Evolutionary conservation across 345 rosid species (phyloP).

Genomic region (Eucalyptus regnans): DNA sequence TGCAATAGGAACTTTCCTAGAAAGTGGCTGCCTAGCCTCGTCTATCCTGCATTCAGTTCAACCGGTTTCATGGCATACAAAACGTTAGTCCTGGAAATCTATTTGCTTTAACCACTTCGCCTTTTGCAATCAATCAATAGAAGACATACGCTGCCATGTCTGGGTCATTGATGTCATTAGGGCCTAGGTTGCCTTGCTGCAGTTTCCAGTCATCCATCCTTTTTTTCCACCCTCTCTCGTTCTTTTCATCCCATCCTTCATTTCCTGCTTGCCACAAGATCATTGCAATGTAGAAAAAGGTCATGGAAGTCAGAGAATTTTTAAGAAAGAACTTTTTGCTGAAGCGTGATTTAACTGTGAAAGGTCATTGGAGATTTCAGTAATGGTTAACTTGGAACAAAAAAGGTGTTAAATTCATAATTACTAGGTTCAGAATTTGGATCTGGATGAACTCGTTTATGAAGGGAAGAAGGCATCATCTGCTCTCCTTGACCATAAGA

Average conservation of each 20-base stretch:
- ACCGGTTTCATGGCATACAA: background rate
- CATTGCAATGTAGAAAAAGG: background rate
- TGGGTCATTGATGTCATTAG: conserved; percentile 47
- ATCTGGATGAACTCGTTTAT: conserved; percentile 84
- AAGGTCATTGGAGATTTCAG: background rate
- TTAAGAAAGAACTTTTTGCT: background rate
- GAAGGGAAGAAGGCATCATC: conserved; percentile 41
- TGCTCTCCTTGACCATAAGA: conserved; percentile 53
- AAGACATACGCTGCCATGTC: conserved; percentile 56
- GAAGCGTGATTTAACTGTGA: background rate
- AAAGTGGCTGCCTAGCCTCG: conserved; percentile 77
- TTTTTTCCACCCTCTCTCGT: conserved; percentile 81
- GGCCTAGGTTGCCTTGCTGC: conserved; percentile 86
- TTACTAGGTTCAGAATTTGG: conserved; percentile 72
- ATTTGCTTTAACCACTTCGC: background rate
- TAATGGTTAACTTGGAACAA: background rate
- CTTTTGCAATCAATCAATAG: background rate
- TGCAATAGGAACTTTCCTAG: conserved; percentile 80
- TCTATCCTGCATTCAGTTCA: conserved; percentile 34
- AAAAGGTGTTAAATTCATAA: background rate
- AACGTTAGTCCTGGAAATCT: background rate
- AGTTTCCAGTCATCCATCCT: conserved; percentile 94
- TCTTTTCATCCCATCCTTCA: conserved; percentile 75
- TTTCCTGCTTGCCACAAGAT: conserved; percentile 27
- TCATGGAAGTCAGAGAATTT: background rate